Conservation (phyloP, 345 rosid species). For the Heritiera littoralis region DNA sequence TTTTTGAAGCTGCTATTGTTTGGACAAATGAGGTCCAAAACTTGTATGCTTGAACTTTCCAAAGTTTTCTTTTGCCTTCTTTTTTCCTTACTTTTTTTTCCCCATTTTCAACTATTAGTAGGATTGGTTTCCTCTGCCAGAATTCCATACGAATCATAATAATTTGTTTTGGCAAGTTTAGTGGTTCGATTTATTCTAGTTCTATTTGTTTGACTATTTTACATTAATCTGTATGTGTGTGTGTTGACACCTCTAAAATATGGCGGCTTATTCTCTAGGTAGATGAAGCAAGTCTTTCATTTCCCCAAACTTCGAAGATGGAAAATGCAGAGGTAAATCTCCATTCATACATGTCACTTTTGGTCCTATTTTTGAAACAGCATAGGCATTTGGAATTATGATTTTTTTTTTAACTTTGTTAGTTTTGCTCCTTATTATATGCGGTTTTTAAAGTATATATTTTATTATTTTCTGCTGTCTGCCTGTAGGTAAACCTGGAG, state of each 20-base stretch:
- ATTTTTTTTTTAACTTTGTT: background rate
- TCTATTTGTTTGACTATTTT: background rate
- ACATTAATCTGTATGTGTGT: background rate
- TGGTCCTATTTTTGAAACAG: background rate
- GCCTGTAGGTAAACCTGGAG: slow-evolving; percentile 52
- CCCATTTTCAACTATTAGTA: background rate
- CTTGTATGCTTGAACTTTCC: background rate
- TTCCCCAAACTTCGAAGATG: slow-evolving; percentile 43
- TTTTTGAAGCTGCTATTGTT: slow-evolving; percentile 10
- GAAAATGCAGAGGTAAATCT: slow-evolving; percentile 54
- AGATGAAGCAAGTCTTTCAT: slow-evolving; percentile 56
- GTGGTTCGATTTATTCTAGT: slow-evolving; percentile 7
- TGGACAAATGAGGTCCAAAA: background rate
- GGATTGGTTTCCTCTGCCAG: background rate
- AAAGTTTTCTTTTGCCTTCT: background rate
- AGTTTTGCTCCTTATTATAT: background rate
- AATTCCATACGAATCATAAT: background rate
- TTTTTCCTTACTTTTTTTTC: background rate
- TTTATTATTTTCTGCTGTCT: slow-evolving; percentile 9
- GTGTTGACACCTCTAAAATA: background rate
- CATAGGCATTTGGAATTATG: background rate
- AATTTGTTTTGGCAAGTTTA: background rate
- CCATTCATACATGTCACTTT: background rate
- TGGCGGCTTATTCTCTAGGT: slow-evolving; percentile 44
- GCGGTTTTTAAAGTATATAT: slow-evolving; percentile 2